Evolutionary conservation across 129 eudicot species (phyloP), one percentile per base, ranked within the genome.

Genomic region (Artemisia tridentata): DNA sequence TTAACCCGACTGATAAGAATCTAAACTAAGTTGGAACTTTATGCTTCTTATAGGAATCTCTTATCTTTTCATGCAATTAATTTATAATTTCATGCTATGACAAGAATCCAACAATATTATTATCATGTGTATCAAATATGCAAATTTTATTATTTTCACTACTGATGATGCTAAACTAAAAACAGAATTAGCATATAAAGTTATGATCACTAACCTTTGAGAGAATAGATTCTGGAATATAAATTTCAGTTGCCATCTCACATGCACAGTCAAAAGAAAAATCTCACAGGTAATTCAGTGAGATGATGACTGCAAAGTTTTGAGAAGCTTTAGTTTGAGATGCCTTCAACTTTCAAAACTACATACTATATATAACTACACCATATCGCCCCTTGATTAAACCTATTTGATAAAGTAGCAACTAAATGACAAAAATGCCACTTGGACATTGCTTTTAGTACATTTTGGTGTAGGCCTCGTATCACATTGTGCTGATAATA

Each of bases 401-500:
- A 38, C 74, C 3, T 70, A 19, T 62, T 52, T n/a, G 21, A 6
- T 63, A 62, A 77, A 77, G 81, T 77, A 54, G 81, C 57, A 54
- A 50, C 65, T 49, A 77, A 65, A 77, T 70, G 81, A 77, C 81
- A 77, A 77, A 77, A 63, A 62, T 77, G 81, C 81, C 81, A 77
- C 81, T 69, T 69, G 66, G 76, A 69, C 43, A 52, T 16, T 69
- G 71, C 81, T 69, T 69, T 77, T 69, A 52, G 66, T 77, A 69
- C 76, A 77, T 69, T 77, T 69, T 25, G 34, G 18, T 48, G 69
- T 68, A 68, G 75, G 80, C 56, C 78, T 55, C 38, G 68, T 72
- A 31, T 63, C 55, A 38, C 68, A 63, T 74, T 20, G 71, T 63
- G n/a, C 71, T 73, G 61, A 65, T 74, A 29, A 74, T 55, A 23